A percentile compares a stretch with the other conserved stretches of the same genome.
Evolutionary conservation across 2,329 filamentous ascomycete genomes (phyloP).

Genomic region (Eurotiales sp.): DNA sequence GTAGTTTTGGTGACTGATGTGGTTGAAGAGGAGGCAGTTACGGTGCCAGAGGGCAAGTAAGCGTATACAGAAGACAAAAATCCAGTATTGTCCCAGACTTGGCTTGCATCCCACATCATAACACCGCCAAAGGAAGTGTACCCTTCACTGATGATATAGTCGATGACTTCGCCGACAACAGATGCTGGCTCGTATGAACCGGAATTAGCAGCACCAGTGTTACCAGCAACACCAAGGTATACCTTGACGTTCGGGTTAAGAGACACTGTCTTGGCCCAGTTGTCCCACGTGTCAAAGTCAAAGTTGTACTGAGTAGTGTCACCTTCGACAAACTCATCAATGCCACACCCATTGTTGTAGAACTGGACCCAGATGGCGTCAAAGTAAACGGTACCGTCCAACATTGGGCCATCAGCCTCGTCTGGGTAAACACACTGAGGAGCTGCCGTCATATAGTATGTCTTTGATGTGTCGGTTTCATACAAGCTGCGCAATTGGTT

Average conservation of each 20-base stretch:
- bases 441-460: constrained; percentile 60
- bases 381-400: constrained; percentile 53
- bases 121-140: constrained; percentile 59
- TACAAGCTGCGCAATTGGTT: constrained; percentile 54
- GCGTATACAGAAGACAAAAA: constrained; percentile 32
- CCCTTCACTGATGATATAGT: constrained; percentile 50
- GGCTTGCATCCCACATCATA: constrained; percentile 67
- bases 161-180: constrained; percentile 49
- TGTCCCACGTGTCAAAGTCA: constrained; percentile 63
- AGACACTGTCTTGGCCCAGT: constrained; percentile 57
- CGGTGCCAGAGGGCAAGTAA: constrained; percentile 3
- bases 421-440: constrained; percentile 68
- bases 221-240: constrained; percentile 59
- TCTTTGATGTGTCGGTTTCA: constrained; percentile 49
- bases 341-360: constrained; percentile 67
- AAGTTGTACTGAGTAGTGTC: constrained; percentile 50
- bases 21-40: not conserved
- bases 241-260: constrained; percentile 59
- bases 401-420: constrained; percentile 53
- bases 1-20: not conserved
- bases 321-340: constrained; percentile 49
- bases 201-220: constrained; percentile 49
- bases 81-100: constrained; percentile 55
- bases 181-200: constrained; percentile 53
- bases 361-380: constrained; percentile 64